Base-by-base conservation (phyloP, 495 filamentous ascomycete species). In the Tuber indicum region DNA sequence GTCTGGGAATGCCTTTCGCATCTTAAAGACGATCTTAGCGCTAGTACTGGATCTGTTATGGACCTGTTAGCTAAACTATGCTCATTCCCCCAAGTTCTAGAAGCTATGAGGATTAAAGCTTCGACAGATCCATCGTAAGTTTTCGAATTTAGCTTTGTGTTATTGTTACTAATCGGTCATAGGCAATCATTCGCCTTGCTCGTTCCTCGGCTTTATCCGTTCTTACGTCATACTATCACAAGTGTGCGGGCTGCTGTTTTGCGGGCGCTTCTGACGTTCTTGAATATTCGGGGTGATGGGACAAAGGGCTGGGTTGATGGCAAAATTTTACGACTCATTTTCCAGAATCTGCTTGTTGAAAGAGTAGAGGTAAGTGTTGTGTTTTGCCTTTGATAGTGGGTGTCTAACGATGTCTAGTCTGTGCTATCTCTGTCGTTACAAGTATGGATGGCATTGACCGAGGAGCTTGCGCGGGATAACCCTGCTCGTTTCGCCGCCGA, bases 1-100 rank as follows among this genome's bases (percentile, higher is more conserved):
- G 94, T 99, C 42, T 99, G 96, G 96, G 93, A 94, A 78, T 98
- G 96, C 85, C 88, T 99, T 36, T 97, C 96, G 10, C 94, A 96
- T 82, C 86, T 99, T 12, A 93, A 95, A 77, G 96, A 99, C 83
- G 96, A 99, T 84, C 87, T 99, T 21, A 97, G 94, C 84, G 96
- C 96, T 9, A 98, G 94, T 84, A 99, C 96, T 39, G 96, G 96
- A 44, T 95, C 92, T 73, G 95, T 99, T 66, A 99, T 99, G 96
- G 96, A 99, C 82, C 88, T 99, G 43, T 87, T 99, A 39, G 96
- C 96, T 41, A 98, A 93, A 81, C 89, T 99, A 46, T 99, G 96
- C 85, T 92, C 93, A 76, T 99, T 97, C 86, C 92, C 92, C 4
- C 89, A 97, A 85, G 96, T 98, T 42, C 86, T 99, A 75, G 90